Conservation (phyloP, 2,329 filamentous ascomycete species). For the Aspergillus melleus region DNA sequence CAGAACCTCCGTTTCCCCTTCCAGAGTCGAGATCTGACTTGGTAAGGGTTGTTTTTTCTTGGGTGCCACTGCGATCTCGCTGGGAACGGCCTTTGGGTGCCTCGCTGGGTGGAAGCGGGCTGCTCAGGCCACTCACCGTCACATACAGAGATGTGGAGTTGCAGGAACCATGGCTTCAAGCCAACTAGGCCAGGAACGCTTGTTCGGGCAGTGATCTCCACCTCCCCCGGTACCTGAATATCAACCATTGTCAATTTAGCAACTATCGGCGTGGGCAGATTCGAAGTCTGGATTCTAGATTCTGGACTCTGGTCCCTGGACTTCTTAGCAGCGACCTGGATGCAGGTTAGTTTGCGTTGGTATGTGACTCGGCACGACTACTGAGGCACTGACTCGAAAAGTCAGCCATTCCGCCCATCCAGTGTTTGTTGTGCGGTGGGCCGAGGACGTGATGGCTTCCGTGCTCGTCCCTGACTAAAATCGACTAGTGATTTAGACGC, state of each 20-base stretch:
- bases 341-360: not conserved
- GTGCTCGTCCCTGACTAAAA: constrained; percentile 4
- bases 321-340: not conserved
- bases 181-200: constrained; percentile 4
- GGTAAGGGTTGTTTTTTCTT: not conserved
- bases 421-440: not conserved
- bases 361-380: not conserved
- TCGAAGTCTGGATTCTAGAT: not conserved
- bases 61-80: not conserved
- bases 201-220: constrained; percentile 9
- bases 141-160: constrained; percentile 1
- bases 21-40: constrained; percentile 1
- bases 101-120: constrained; percentile 13
- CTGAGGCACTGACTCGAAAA: not conserved
- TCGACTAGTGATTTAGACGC: not conserved
- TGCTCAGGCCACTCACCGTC: constrained; percentile 14
- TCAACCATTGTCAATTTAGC: not conserved
- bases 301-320: not conserved
- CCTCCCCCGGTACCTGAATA: not conserved
- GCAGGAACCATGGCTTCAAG: constrained; percentile 11
- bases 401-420: not conserved
- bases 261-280: not conserved
- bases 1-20: constrained; percentile 1
- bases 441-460: constrained; percentile 1
- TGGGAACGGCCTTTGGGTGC: not conserved